phyloP scores from a whole-genome alignment of 2,329 filamentous ascomycete species.

The Talaromyces piceae region DNA sequence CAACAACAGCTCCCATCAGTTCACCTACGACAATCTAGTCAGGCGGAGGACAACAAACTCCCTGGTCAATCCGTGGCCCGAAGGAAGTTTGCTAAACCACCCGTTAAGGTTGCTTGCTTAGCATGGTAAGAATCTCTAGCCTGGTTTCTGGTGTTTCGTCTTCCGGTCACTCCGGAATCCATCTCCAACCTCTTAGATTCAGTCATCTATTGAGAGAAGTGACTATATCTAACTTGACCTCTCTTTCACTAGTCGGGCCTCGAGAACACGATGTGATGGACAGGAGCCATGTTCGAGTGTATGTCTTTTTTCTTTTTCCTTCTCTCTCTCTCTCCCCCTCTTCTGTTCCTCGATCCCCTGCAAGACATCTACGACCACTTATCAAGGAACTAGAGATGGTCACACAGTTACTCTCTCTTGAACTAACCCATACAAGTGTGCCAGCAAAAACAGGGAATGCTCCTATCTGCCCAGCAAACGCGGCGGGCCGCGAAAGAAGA shows the following conservation, averaged over 20 bases:
- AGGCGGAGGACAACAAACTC: constrained; percentile 2
- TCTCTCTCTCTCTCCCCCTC: neutral
- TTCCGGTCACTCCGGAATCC: neutral
- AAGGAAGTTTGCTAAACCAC: constrained; percentile 40
- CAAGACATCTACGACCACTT: neutral
- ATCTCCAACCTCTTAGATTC: constrained; percentile 3
- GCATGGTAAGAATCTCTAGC: constrained; percentile 29
- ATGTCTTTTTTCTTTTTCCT: constrained; percentile 17
- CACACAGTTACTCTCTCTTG: constrained; percentile 9
- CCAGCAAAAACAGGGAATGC: constrained; percentile 33
- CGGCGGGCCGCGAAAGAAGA: constrained; percentile 38
- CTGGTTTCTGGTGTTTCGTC: neutral
- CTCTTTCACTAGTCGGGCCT: constrained; percentile 29
- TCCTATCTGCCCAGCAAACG: constrained; percentile 38
- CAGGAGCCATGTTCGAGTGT: constrained; percentile 38
- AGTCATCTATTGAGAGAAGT: constrained; percentile 1
- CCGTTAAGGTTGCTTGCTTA: constrained; percentile 39
- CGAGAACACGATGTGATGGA: constrained; percentile 38
- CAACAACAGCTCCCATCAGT: neutral
- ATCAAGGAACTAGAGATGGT: neutral
- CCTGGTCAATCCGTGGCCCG: constrained; percentile 25
- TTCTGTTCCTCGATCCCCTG: constrained; percentile 1
- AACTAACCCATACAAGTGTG: constrained; percentile 27
- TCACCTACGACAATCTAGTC: neutral
- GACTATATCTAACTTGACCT: constrained; percentile 4